A percentile compares a stretch with the other conserved stretches of the same genome.
phyloP scores from a whole-genome alignment of 148 eudicot genomes.

The Vaccinium macrocarpon region DNA sequence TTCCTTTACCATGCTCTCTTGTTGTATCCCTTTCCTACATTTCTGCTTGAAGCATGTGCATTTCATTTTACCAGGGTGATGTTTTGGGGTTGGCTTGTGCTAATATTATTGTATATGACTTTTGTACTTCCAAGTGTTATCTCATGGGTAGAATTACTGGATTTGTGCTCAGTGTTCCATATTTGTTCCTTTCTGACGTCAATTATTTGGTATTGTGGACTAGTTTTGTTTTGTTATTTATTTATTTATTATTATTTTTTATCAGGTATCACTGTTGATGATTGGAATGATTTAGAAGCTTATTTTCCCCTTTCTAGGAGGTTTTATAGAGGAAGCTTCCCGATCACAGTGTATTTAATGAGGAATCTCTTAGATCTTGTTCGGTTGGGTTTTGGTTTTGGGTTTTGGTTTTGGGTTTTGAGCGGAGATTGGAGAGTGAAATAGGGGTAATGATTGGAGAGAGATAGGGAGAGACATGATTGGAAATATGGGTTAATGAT shows the following conservation, averaged over 20 bases:
- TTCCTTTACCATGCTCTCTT: conserved; percentile 1
- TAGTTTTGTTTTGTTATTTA: background rate
- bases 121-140: conserved; percentile 1
- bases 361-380: background rate
- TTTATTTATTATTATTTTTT: too few species aligned
- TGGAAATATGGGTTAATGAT: too few species aligned
- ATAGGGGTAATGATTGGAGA: too few species aligned
- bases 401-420: too few species aligned
- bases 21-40: background rate
- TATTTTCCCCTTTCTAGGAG: background rate
- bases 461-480: too few species aligned
- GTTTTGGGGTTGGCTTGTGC: background rate
- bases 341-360: background rate
- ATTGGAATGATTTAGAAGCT: background rate
- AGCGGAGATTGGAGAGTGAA: too few species aligned
- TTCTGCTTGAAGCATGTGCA: background rate
- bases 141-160: background rate
- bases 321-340: background rate
- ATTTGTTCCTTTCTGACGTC: background rate
- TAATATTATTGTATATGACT: background rate
- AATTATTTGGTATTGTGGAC: conserved; percentile 13
- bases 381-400: too few species aligned
- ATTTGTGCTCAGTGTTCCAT: background rate
- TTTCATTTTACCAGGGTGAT: background rate
- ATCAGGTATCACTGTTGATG: background rate